Conservation (phyloP, 441 rosid genomes). For the Gossypium davidsonii region DNA sequence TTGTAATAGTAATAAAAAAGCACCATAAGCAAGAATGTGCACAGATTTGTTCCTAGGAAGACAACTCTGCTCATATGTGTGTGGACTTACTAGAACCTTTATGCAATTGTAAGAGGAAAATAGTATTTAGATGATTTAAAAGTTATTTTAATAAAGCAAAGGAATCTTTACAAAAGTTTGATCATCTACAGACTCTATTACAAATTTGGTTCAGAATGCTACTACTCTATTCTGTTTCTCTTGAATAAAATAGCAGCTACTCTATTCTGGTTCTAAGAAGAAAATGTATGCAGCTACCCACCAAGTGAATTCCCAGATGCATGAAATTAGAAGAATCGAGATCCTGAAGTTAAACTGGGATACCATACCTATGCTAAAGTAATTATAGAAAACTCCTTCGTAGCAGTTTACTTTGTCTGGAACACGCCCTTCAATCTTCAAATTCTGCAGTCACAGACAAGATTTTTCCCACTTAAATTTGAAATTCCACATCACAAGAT, state of each 20-base stretch:
- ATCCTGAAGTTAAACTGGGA: conserved; percentile 3
- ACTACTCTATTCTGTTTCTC: background rate
- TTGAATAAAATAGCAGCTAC: background rate
- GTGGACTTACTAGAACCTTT: background rate
- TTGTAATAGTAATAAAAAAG: background rate
- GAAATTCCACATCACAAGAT: conserved; percentile 14
- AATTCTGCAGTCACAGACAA: conserved; percentile 35
- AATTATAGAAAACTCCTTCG: conserved; percentile 88
- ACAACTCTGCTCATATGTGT: background rate
- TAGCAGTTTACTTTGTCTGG: conserved; percentile 53
- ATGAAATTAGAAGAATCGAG: background rate
- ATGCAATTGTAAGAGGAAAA: background rate
- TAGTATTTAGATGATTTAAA: background rate
- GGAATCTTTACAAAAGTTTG: background rate
- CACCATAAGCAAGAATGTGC: background rate
- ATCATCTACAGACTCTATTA: background rate
- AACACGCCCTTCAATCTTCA: conserved; percentile 52
- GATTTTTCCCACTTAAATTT: conserved; percentile 9
- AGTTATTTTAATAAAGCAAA: background rate
- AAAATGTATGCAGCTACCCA: background rate
- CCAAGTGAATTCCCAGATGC: background rate
- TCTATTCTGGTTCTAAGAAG: background rate
- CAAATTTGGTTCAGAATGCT: background rate
- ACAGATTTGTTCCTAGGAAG: background rate
- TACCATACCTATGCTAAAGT: conserved; percentile 79